Evolutionary conservation across 257 asterid genomes (phyloP).

Genomic region (Buddleja alternifolia): DNA sequence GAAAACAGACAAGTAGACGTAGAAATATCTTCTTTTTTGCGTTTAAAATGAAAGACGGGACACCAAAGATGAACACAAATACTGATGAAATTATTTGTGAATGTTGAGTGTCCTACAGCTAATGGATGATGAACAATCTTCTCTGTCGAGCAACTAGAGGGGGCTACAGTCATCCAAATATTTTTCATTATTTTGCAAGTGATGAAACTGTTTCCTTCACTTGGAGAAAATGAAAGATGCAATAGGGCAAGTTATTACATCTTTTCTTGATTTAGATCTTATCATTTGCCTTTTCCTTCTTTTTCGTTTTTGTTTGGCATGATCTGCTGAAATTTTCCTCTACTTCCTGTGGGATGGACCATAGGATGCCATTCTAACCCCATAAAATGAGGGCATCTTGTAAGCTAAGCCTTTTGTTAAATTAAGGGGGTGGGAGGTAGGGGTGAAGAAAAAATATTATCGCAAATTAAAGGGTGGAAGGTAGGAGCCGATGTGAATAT

Average conservation of each 20-base stretch:
- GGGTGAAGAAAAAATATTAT: not conserved
- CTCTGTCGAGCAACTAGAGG: constrained; percentile 47
- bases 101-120: constrained; percentile 42
- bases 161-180: constrained; percentile 57
- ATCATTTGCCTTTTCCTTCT: not conserved
- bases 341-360: not conserved
- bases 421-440: not conserved
- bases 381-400: not conserved
- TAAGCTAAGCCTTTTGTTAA: not conserved
- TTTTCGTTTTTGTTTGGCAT: not conserved
- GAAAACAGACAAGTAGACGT: constrained; percentile 2
- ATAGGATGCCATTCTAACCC: not conserved
- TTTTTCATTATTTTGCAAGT: constrained; percentile 9
- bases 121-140: constrained; percentile 55
- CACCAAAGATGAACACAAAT: constrained; percentile 37
- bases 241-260: not conserved
- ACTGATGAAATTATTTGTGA: constrained; percentile 41
- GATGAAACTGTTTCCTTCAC: constrained; percentile 15
- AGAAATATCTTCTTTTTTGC: not conserved
- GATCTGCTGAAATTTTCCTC: not conserved
- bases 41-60: constrained; percentile 30
- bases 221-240: not conserved
- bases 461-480: no score
- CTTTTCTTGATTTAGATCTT: constrained; percentile 13
- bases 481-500: no score